phyloP scores from a whole-genome alignment of 2,329 filamentous ascomycete genomes.

The Ophiostoma perfectum region DNA sequence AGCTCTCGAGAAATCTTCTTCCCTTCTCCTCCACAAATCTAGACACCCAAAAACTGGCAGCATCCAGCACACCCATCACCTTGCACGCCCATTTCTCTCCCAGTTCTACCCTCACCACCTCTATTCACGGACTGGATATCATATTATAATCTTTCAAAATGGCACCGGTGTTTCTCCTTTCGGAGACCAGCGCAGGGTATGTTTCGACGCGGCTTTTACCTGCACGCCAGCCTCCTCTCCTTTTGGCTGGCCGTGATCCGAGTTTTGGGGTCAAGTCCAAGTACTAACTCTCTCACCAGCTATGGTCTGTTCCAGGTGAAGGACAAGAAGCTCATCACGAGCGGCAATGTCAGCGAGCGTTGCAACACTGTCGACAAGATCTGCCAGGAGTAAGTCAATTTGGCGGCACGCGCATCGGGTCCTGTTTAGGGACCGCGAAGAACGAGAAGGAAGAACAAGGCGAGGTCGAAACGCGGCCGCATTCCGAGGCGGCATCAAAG shows the following conservation, averaged over 20 bases:
- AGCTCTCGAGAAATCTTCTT: constrained; percentile 26
- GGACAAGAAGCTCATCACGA: constrained; percentile 96
- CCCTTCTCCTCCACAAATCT: constrained; percentile 16
- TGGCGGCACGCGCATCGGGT: neutral
- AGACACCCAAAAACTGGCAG: constrained; percentile 14
- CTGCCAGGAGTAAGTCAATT: constrained; percentile 67
- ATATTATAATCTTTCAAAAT: constrained; percentile 44
- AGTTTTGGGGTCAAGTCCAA: neutral
- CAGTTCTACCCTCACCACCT: constrained; percentile 20
- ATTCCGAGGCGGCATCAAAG: neutral
- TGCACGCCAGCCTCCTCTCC: constrained; percentile 11
- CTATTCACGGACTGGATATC: constrained; percentile 6
- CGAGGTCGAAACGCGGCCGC: neutral
- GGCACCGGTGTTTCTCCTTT: constrained; percentile 80
- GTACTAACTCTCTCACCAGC: constrained; percentile 46
- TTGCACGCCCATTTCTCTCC: constrained; percentile 1
- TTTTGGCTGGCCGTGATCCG: neutral
- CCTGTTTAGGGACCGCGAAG: neutral
- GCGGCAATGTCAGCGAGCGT: constrained; percentile 67
- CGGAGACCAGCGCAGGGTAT: constrained; percentile 81
- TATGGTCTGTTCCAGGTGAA: constrained; percentile 98
- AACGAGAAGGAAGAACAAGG: neutral
- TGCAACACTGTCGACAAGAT: constrained; percentile 76
- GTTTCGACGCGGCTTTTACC: constrained; percentile 31
- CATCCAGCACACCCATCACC: constrained; percentile 15